Base-by-base conservation (phyloP, 352 stramenopile species). In the Globisporangium okanoganense region DNA sequence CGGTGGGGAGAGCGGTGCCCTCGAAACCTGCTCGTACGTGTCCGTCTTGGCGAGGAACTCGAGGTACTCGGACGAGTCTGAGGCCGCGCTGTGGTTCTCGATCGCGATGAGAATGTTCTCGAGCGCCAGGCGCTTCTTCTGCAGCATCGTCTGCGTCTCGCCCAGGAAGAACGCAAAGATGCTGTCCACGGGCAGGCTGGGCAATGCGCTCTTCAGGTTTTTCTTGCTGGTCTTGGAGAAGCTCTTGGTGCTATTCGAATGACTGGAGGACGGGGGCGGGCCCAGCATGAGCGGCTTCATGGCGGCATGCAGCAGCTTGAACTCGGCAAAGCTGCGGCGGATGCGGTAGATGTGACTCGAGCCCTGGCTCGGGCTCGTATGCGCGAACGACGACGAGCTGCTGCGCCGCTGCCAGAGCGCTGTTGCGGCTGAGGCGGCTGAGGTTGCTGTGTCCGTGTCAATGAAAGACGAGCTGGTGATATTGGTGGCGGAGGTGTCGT, bases 111-210 rank as follows among this genome's bases (percentile, higher is more conserved):
- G 64, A 36, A 91, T 73, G 56, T 72, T 71, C 41, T 86, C 72
- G 27, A 91, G 72, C 55, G 76, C 72, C n/a, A 80, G 57, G 13
- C 82, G 82, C 50, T 86, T 84, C 65, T 86, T 79, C 65, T 87
- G 72, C 49, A 91, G 64, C 58, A 82, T 69, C 33, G 74, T 74
- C 69, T 85, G 79, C 40, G 78, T 89, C 64, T 91, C 82, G 6
- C 78, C 82, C 31, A 87, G 56, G 43, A 91, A 82, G 56, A 87
- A 86, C 14, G 77, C 72, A 24, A 91, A 78, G 22, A 91, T 69
- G 27, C 69, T 78, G 54, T 91, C 79, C 16, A 71, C 61, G 3
- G 82, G 82, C 24, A 91, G 57, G 55, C 70, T 67, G 13, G 82
- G 82, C 16, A 78, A 66, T 18, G 70, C 64, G 29, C 55, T 35